Evolutionary conservation across 805 yeast genomes (phyloP), one percentile per base, ranked within the genome.

Genomic region (Clavispora carvajalis): DNA sequence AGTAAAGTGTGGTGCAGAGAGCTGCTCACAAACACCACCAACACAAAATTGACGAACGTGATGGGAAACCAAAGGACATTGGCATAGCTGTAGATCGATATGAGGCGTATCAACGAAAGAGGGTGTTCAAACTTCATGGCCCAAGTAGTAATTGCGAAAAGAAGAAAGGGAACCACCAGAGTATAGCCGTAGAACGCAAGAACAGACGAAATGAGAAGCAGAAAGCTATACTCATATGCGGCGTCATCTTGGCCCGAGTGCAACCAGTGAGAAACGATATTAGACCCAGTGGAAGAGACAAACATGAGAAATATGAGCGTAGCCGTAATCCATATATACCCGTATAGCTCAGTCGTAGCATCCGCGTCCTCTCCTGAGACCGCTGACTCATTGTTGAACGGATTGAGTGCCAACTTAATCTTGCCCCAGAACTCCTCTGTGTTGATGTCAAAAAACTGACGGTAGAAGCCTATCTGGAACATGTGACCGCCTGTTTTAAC

Each of bases 321-420:
- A 0, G 89, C 88, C 10, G 91, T 85, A 33, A 90, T 80, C 98
- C 98, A 90, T 15, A 88, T 67, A 7, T 95, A 84, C 0, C 96
- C 96, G 59, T 88, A 91, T 39, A 90, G 63, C 54, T 90, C 98
- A 1, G 63, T 56, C 8, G 48, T 44, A 12, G 70, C 68, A 29
- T 70, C 70, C 12, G 59, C 55, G 17, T 40, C 24, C 28, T 42
- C 44, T 3, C 39, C 22, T 1, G 39, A 33, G 2, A 39, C 51
- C 11, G 48, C 54, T 16, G 58, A 53, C 1, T 55, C 42, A 12
- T 53, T 46, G 48, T 62, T 53, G 30, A 72, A 48, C 13, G 90
- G 85, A 50, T 84, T 82, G 30, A 82, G 47, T 0, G 89, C 78
- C 41, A 69, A 56, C 18, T 67, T 55, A 41, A 83, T 69, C 42